Conservation (phyloP, 352 stramenopile species). For the Phytophthora gonapodyides region DNA sequence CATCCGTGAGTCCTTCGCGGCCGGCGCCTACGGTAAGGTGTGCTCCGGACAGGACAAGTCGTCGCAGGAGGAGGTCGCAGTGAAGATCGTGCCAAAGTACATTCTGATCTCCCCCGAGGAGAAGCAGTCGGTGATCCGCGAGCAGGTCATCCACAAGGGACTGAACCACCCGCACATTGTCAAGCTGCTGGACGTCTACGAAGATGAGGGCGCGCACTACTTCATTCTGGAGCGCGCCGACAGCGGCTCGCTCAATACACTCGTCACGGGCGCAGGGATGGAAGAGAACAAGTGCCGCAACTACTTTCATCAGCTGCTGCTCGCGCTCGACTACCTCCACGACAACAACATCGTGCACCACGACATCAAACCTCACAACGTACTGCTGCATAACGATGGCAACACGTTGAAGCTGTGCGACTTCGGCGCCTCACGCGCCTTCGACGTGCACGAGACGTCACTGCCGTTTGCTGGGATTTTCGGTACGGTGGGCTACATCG, state of each 20-base stretch:
- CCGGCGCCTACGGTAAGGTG: slow-evolving; percentile 70
- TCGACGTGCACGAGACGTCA: slow-evolving; percentile 51
- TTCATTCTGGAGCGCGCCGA: slow-evolving; percentile 75
- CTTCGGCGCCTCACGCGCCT: slow-evolving; percentile 82
- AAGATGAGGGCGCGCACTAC: slow-evolving; percentile 76
- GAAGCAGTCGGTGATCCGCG: slow-evolving; percentile 74
- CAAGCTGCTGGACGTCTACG: slow-evolving; percentile 74
- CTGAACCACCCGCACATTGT: slow-evolving; percentile 76
- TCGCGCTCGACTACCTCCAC: slow-evolving; percentile 72
- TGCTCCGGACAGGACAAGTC: slow-evolving; percentile 54
- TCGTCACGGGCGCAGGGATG: slow-evolving; percentile 56
- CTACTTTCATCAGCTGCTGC: slow-evolving; percentile 63
- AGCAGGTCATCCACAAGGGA: slow-evolving; percentile 70
- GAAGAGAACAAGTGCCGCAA: slow-evolving; percentile 54
- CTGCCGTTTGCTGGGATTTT: slow-evolving; percentile 73
- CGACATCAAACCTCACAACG: slow-evolving; percentile 91
- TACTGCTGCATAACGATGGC: slow-evolving; percentile 61
- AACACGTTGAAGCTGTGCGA: slow-evolving; percentile 75
- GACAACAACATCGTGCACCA: slow-evolving; percentile 87
- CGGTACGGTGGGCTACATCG: slow-evolving; percentile 74
- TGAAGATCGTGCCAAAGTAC: slow-evolving; percentile 83
- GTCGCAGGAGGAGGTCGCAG: slow-evolving; percentile 61
- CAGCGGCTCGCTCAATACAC: slow-evolving; percentile 54
- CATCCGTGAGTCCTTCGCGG: slow-evolving; percentile 75
- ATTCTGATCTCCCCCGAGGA: slow-evolving; percentile 70